phyloP scores from a whole-genome alignment of 2,329 filamentous ascomycete genomes.

The Coniella lustricola region DNA sequence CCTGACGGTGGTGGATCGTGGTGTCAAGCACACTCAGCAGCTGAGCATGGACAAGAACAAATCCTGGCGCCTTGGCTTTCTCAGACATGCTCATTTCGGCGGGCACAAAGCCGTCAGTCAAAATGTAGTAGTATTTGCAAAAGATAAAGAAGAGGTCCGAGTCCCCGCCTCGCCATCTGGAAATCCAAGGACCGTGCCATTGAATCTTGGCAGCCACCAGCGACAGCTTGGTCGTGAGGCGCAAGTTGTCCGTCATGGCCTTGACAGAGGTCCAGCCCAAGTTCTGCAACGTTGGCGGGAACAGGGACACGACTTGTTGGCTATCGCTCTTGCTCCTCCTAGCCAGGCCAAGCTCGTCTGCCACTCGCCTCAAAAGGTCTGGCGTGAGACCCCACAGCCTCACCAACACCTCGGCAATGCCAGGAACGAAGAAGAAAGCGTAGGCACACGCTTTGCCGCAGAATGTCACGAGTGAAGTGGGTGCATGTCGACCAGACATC shows the following conservation, averaged over 20 bases:
- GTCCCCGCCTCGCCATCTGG: slow-evolving; percentile 79
- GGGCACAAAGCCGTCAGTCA: slow-evolving; percentile 68
- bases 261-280: slow-evolving; percentile 50
- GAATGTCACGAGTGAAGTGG: slow-evolving; percentile 67
- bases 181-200: slow-evolving; percentile 80
- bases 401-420: slow-evolving; percentile 75
- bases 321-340: slow-evolving; percentile 48
- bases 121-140: slow-evolving; percentile 76
- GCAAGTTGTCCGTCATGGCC: slow-evolving; percentile 48
- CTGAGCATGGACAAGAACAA: slow-evolving; percentile 76
- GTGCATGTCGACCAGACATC: slow-evolving; percentile 68
- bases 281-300: slow-evolving; percentile 58
- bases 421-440: slow-evolving; percentile 87
- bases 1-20: slow-evolving; percentile 76
- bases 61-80: slow-evolving; percentile 63
- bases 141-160: slow-evolving; percentile 91
- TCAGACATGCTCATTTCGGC: slow-evolving; percentile 43
- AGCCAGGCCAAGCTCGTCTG: slow-evolving; percentile 61
- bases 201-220: slow-evolving; percentile 64
- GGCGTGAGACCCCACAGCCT: slow-evolving; percentile 71
- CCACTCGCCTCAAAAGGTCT: slow-evolving; percentile 62
- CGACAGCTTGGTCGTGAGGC: slow-evolving; percentile 57
- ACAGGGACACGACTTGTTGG: slow-evolving; percentile 59
- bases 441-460: slow-evolving; percentile 88
- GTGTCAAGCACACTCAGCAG: slow-evolving; percentile 72